A percentile compares a stretch with the other conserved stretches of the same genome.
These are phyloP conservation scores for Cercophora samala DNA, from an alignment of 495 filamentous ascomycete genomes.

Conservation along the genomic window DNA sequence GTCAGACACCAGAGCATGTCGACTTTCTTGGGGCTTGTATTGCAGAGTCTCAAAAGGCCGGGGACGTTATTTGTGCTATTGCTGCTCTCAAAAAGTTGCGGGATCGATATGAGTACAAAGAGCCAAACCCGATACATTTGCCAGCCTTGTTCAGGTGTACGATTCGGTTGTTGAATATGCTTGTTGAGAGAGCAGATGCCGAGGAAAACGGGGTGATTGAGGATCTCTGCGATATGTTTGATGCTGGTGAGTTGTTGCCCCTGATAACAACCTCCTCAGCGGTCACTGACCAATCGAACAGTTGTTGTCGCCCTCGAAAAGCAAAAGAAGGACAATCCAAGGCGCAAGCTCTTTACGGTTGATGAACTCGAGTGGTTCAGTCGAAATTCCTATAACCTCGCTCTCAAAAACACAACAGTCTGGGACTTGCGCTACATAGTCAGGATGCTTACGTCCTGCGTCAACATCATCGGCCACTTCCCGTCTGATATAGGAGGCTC, in stretches of 20 bases:
- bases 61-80: slow-evolving; percentile 57
- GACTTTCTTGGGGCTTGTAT: slow-evolving; percentile 72
- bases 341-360: slow-evolving; percentile 47
- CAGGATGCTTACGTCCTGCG: slow-evolving; percentile 57
- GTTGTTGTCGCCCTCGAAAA: slow-evolving; percentile 48
- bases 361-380: slow-evolving; percentile 79
- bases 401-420: slow-evolving; percentile 54
- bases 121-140: slow-evolving; percentile 55
- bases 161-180: slow-evolving; percentile 55
- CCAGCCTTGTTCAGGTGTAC: slow-evolving; percentile 65
- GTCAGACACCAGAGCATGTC: slow-evolving; percentile 45
- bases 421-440: slow-evolving; percentile 53
- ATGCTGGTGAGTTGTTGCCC: slow-evolving; percentile 50
- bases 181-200: slow-evolving; percentile 46
- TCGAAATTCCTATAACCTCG: slow-evolving; percentile 71
- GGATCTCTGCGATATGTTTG: slow-evolving; percentile 60
- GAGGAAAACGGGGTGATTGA: slow-evolving; percentile 34
- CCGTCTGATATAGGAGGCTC: slow-evolving; percentile 44
- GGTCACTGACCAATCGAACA: slow-evolving; percentile 38
- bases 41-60: slow-evolving; percentile 65
- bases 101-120: slow-evolving; percentile 50
- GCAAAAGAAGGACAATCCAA: slow-evolving; percentile 28
- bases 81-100: slow-evolving; percentile 57
- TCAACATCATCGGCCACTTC: slow-evolving; percentile 59
- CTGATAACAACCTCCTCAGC: slow-evolving; percentile 9